Evolutionary conservation across 768 basidiomycete species (phyloP).

Genomic region (Tephrocybe sp.): DNA sequence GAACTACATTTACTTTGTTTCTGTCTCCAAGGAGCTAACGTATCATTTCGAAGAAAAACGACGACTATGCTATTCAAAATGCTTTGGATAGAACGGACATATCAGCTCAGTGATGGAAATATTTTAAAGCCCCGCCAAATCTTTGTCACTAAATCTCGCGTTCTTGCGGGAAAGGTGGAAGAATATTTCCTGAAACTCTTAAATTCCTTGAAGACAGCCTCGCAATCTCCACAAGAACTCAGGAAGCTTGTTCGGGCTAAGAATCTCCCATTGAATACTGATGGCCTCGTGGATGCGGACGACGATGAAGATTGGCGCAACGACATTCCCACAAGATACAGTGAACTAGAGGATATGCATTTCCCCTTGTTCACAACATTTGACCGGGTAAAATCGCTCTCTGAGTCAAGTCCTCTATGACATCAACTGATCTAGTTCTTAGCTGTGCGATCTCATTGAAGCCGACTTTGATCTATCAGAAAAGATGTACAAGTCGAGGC

Average conservation of each 20-base stretch:
- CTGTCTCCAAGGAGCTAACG: background rate
- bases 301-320: slow-evolving; percentile 39
- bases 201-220: slow-evolving; percentile 38
- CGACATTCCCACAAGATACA: slow-evolving; percentile 53
- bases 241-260: slow-evolving; percentile 22
- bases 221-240: slow-evolving; percentile 39
- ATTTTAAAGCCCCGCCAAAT: slow-evolving; percentile 59
- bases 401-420: background rate
- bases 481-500: background rate
- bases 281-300: slow-evolving; percentile 38
- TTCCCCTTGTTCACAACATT: slow-evolving; percentile 75
- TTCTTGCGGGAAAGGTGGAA: slow-evolving; percentile 67
- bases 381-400: slow-evolving; percentile 47
- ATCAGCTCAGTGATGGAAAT: slow-evolving; percentile 33
- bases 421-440: background rate
- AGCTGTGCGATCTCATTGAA: slow-evolving; percentile 53
- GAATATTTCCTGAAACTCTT: slow-evolving; percentile 59
- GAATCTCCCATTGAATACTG: slow-evolving; percentile 13
- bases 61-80: slow-evolving; percentile 80
- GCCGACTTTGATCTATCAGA: slow-evolving; percentile 33
- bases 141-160: slow-evolving; percentile 70
- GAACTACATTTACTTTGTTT: slow-evolving; percentile 14
- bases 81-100: slow-evolving; percentile 63
- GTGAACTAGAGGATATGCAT: slow-evolving; percentile 54
- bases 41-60: slow-evolving; percentile 52